These are phyloP conservation scores for Actinidia arguta DNA, from an alignment of 179 eudicot species.

Conservation along the genomic window DNA sequence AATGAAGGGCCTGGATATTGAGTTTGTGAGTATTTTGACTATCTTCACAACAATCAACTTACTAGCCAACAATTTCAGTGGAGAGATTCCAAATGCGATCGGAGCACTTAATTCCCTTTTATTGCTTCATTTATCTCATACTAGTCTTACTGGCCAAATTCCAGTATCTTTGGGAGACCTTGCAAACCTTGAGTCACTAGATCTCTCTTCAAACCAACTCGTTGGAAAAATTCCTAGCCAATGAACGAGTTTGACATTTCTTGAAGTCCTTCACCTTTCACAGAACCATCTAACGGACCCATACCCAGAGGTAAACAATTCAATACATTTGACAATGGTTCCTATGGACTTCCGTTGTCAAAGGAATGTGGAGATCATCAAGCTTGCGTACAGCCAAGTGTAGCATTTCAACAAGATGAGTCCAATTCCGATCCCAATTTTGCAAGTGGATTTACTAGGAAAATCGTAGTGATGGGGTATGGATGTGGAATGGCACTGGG, in stretches of 20 bases:
- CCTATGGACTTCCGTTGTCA: slow-evolving; percentile 16
- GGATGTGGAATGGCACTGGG: slow-evolving; percentile 1
- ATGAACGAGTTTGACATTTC: not conserved
- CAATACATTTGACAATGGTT: slow-evolving; percentile 6
- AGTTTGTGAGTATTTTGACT: not conserved
- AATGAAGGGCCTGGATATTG: not conserved
- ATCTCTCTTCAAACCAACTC: slow-evolving; percentile 23
- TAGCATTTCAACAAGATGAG: not conserved
- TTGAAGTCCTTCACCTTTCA: slow-evolving; percentile 15
- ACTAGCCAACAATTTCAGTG: slow-evolving; percentile 17
- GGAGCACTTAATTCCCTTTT: slow-evolving; percentile 11
- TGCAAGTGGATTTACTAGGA: not conserved
- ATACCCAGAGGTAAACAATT: slow-evolving; percentile 9
- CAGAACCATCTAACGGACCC: slow-evolving; percentile 20
- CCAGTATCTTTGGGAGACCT: slow-evolving; percentile 11
- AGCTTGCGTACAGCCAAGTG: not conserved
- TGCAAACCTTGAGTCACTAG: slow-evolving; percentile 18
- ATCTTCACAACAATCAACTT: slow-evolving; percentile 21
- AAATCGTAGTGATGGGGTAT: slow-evolving; percentile 1
- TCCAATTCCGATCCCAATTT: not conserved
- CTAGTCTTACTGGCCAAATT: slow-evolving; percentile 14
- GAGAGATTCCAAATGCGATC: slow-evolving; percentile 5
- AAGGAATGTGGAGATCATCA: slow-evolving; percentile 1
- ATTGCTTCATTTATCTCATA: slow-evolving; percentile 30
- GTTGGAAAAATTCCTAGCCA: slow-evolving; percentile 18